phyloP scores from a whole-genome alignment of 768 basidiomycete species.

The Lactarius evosmus region DNA sequence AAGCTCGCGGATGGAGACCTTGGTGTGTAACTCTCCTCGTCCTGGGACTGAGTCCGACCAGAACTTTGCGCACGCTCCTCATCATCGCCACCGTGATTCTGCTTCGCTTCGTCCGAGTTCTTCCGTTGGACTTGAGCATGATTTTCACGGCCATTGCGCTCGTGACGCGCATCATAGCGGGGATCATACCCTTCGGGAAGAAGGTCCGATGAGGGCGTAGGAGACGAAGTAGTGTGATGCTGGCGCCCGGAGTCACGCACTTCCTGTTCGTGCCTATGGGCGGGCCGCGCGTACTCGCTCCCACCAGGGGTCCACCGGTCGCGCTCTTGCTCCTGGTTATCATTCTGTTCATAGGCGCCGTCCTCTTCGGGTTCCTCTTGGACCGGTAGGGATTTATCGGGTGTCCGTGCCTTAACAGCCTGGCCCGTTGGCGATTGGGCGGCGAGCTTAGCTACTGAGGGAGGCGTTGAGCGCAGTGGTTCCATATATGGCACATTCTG shows the following conservation, averaged over 20 bases:
- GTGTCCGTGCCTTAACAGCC: slow-evolving; percentile 25
- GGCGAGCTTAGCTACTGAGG: slow-evolving; percentile 10
- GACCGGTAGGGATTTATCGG: slow-evolving; percentile 28
- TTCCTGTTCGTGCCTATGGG: slow-evolving; percentile 24
- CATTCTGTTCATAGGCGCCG: slow-evolving; percentile 5
- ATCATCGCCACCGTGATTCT: slow-evolving; percentile 13
- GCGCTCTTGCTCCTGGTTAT: slow-evolving; percentile 18
- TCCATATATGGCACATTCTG: slow-evolving; percentile 19
- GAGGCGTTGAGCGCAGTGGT: slow-evolving; percentile 24
- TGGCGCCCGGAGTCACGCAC: slow-evolving; percentile 17
- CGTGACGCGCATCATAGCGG: slow-evolving; percentile 25
- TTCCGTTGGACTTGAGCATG: slow-evolving; percentile 5
- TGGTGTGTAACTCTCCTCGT: slow-evolving; percentile 29
- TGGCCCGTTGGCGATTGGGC: slow-evolving; percentile 24
- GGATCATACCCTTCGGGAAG: slow-evolving; percentile 25
- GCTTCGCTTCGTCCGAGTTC: slow-evolving; percentile 3
- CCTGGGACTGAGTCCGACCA: slow-evolving; percentile 22
- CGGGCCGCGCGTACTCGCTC: slow-evolving; percentile 20
- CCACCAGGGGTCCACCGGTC: slow-evolving; percentile 22
- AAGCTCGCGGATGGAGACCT: slow-evolving; percentile 25
- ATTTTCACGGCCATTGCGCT: slow-evolving; percentile 17
- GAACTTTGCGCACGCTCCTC: slow-evolving; percentile 18
- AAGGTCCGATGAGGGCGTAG: slow-evolving; percentile 27
- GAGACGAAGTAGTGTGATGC: slow-evolving; percentile 20
- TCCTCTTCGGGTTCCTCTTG: slow-evolving; percentile 29